Evolutionary conservation across 805 yeast species (phyloP), one percentile per base, ranked within the genome.

Genomic region (Kuraishia molischiana): DNA sequence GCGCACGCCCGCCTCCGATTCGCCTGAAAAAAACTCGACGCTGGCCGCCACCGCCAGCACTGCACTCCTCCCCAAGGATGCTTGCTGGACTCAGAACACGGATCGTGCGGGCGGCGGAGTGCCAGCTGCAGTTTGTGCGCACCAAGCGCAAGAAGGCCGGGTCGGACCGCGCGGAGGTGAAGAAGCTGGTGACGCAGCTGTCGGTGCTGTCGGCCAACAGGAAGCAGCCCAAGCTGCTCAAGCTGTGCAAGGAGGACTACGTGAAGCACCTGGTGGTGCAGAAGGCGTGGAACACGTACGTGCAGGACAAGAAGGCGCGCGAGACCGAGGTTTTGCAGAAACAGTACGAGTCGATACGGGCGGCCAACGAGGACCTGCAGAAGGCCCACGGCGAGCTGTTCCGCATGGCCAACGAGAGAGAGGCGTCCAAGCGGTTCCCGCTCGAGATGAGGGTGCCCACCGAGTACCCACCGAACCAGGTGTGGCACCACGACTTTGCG

Each of bases 401-500:
- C 48, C 70, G 66, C 38, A 65, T 64, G 24, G 94, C 95, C 9
- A 79, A 75, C 48, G 56, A 57, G 22, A 61, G 64, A 36, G 80
- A 81, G 46, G 57, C 58, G 32, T 66, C 67, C 41, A 72, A 73
- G 47, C 66, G 86, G 50, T 87, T 85, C 57, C 90, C 95, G 4
- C 61, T 84, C 49, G 96, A 90, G 52, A 56, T 85, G 56, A 76
- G 92, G 52, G 77, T 85, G 8, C 98, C 98, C 17, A 82, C 95
- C 1, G 90, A 87, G 39, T 85, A 67, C 43, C 98, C 98, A 11
- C 83, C 97, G 15, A 76, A 74, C 50, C 69, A 72, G 42, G 67
- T 83, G 15, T 89, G 97, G 97, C 76, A 77, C 40, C 72, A 73
- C 50, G 73, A 77, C n/a, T 64, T 60, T 38, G 46, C 46, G 18